Percentiles rank a stretch among this genome's conserved stretches.
Evolutionary conservation across 2,329 filamentous ascomycete genomes (phyloP).

Genomic region (Ceratocystis papillata): DNA sequence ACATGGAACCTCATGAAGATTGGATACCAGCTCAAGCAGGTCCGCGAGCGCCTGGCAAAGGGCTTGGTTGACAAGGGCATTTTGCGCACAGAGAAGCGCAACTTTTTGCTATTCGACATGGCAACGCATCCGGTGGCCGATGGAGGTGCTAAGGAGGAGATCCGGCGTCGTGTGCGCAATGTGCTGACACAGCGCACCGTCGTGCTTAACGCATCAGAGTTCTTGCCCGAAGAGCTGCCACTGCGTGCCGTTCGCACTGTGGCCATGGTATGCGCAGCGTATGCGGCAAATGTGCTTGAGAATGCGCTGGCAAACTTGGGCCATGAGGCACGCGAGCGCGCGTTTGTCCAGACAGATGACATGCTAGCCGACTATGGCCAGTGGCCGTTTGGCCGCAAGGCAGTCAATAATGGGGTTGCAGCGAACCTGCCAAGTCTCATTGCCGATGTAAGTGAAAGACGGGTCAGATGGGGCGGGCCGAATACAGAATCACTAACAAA

Average conservation of each 20-base stretch:
- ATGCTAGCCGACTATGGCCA: constrained; percentile 92
- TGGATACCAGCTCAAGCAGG: constrained; percentile 98
- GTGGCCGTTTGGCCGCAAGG: constrained; percentile 87
- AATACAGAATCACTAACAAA: not conserved
- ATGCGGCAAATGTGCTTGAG: constrained; percentile 94
- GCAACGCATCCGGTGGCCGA: constrained; percentile 96
- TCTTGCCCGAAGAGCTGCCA: constrained; percentile 86
- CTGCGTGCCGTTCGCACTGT: constrained; percentile 88
- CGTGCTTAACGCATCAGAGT: constrained; percentile 74
- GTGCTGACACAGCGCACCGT: constrained; percentile 90
- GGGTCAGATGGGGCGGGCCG: not conserved
- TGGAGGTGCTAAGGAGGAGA: constrained; percentile 93
- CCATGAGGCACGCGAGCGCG: constrained; percentile 85
- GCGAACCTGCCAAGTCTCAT: constrained; percentile 85
- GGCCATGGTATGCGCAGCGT: constrained; percentile 93
- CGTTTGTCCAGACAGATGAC: constrained; percentile 95
- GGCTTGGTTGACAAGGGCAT: constrained; percentile 98
- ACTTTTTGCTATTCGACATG: constrained; percentile 99
- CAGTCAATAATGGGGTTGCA: constrained; percentile 68
- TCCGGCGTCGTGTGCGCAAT: constrained; percentile 81
- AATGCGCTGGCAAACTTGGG: constrained; percentile 91
- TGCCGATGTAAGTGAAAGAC: constrained; percentile 48
- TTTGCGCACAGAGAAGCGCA: constrained; percentile 94
- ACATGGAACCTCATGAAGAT: constrained; percentile 99
- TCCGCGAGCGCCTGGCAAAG: constrained; percentile 92